phyloP scores from a whole-genome alignment of 2,329 filamentous ascomycete species.

The Fusarium sublunatum region DNA sequence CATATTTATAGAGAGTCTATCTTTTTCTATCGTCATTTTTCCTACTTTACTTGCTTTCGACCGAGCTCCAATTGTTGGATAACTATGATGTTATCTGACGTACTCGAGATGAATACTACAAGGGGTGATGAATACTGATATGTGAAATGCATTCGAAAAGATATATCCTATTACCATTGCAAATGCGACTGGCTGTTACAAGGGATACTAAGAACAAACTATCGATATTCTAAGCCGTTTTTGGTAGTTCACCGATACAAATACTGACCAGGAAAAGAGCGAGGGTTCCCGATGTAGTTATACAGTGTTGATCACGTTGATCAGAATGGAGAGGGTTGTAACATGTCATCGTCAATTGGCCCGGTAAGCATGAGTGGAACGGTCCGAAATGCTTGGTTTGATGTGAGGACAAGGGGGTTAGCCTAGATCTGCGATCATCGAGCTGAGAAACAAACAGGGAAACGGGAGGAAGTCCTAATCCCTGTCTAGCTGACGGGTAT shows the following conservation, averaged over 20 bases:
- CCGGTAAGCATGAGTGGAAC: neutral
- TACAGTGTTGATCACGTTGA: conserved; percentile 8
- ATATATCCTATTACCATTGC: neutral
- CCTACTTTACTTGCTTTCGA: neutral
- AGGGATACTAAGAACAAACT: conserved; percentile 10
- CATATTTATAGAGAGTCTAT: neutral
- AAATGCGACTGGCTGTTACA: neutral
- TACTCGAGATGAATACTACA: neutral
- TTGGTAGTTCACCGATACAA: neutral
- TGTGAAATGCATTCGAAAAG: neutral
- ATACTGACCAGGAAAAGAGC: neutral
- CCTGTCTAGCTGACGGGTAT: neutral
- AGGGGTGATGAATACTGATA: neutral
- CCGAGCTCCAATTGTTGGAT: too few species aligned
- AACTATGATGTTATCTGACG: conserved; percentile 20
- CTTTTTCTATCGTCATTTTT: neutral
- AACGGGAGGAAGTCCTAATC: neutral
- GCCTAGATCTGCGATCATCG: neutral
- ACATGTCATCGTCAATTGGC: conserved; percentile 5
- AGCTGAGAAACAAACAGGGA: conserved; percentile 1
- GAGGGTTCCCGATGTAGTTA: neutral
- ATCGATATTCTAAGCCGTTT: conserved; percentile 11
- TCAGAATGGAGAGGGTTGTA: conserved; percentile 9
- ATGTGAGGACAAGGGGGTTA: neutral
- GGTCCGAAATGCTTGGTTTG: neutral